phyloP scores from a whole-genome alignment of 257 asterid genomes.

The Lycium ferocissimum region DNA sequence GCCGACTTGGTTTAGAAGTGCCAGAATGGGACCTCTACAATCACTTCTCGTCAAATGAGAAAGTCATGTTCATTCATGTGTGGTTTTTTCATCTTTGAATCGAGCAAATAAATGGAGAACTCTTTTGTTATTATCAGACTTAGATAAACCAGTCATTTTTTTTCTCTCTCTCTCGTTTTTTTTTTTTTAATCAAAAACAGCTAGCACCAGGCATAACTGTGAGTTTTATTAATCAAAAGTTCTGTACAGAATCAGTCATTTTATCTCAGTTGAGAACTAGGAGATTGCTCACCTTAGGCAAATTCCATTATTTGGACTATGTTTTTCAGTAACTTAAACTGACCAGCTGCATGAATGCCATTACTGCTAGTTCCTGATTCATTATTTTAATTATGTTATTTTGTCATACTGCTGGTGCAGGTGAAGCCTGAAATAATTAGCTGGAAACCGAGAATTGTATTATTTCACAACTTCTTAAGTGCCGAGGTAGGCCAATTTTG shows the following conservation, averaged over 20 bases:
- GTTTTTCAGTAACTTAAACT: slow-evolving; percentile 24
- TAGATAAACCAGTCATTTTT: not conserved
- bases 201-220: too few relatives aligned
- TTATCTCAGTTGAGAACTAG: slow-evolving; percentile 8
- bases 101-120: slow-evolving; percentile 17
- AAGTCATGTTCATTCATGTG: not conserved
- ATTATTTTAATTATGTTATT: slow-evolving; percentile 12
- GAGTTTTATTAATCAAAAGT: too few relatives aligned
- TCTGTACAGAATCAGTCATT: not conserved
- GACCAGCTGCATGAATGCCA: slow-evolving; percentile 7
- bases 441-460: slow-evolving; percentile 79
- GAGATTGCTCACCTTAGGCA: not conserved
- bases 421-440: slow-evolving; percentile 81
- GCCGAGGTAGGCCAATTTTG: slow-evolving; percentile 58
- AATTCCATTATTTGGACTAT: not conserved
- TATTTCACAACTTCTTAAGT: slow-evolving; percentile 79
- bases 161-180: too few relatives aligned
- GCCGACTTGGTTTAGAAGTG: slow-evolving; percentile 6
- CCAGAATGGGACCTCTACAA: slow-evolving; percentile 20
- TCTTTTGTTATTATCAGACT: not conserved
- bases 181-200: too few relatives aligned
- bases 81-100: not conserved
- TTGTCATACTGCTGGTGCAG: slow-evolving; percentile 46
- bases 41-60: slow-evolving; percentile 12
- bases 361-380: not conserved